These are phyloP conservation scores for Talaromyces amestolkiae DNA, from an alignment of 2,329 filamentous ascomycete species.

Conservation along the genomic window DNA sequence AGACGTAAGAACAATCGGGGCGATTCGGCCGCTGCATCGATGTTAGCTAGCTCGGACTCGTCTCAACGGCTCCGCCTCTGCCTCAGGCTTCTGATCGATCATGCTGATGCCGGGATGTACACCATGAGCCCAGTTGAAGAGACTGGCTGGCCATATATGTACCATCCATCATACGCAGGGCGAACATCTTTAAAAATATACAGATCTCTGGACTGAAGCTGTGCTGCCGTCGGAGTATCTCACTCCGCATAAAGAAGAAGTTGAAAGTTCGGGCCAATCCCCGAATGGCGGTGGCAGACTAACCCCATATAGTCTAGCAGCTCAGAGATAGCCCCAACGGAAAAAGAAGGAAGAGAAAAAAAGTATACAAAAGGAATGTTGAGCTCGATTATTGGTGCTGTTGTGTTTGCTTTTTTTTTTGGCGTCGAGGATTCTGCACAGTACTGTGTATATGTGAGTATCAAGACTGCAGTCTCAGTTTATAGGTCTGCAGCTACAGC, in stretches of 20 bases:
- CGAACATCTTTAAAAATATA: neutral
- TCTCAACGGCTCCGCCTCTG: neutral
- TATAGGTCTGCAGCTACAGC: neutral
- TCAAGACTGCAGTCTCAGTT: neutral
- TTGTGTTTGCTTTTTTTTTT: neutral
- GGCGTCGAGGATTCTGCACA: neutral
- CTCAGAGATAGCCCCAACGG: neutral
- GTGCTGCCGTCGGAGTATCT: neutral
- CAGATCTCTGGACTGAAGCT: neutral
- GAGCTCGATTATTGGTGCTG: neutral
- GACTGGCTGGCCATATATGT: neutral
- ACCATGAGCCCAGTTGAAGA: neutral
- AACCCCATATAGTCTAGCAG: neutral
- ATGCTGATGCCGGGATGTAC: neutral
- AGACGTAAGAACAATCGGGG: conserved; percentile 10
- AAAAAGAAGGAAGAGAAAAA: neutral
- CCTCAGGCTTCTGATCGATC: neutral
- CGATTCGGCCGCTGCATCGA: neutral
- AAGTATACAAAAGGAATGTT: conserved; percentile 1
- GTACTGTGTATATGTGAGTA: conserved; percentile 3
- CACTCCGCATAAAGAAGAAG: neutral
- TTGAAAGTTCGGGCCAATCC: neutral
- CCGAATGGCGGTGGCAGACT: neutral
- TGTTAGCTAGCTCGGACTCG: neutral
- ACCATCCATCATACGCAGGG: neutral